Percentiles rank a stretch among this genome's conserved stretches.
Conservation (phyloP, 176 grass and related monocot genomes). For the Saccharum officinarum region DNA sequence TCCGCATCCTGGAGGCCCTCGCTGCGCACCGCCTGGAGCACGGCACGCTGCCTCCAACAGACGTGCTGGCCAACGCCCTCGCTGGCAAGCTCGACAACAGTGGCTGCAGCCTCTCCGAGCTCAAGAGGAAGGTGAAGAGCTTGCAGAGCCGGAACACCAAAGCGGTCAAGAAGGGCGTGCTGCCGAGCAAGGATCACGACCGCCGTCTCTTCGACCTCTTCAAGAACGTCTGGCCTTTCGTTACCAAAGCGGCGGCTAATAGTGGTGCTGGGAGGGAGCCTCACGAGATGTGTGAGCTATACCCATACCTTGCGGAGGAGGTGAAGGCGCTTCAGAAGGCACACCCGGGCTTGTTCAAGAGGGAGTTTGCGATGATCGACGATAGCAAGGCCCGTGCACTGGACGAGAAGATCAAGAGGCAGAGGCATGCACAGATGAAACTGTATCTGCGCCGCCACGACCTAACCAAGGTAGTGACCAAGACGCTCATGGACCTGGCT, state of each 20-base stretch:
- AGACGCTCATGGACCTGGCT: conserved; percentile 12
- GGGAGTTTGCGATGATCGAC: conserved; percentile 32
- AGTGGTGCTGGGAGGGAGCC: neutral
- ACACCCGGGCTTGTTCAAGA: conserved; percentile 31
- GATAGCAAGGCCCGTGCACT: conserved; percentile 36
- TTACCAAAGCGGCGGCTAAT: neutral
- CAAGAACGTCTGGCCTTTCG: conserved; percentile 30
- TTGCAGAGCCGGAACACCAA: conserved; percentile 31
- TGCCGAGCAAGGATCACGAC: conserved; percentile 36
- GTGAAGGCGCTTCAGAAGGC: conserved; percentile 18
- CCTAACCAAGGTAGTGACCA: conserved; percentile 43
- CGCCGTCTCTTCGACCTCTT: conserved; percentile 29
- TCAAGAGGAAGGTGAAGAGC: conserved; percentile 21
- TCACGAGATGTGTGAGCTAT: conserved; percentile 12
- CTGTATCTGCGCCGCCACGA: conserved; percentile 12
- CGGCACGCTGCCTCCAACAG: conserved; percentile 6
- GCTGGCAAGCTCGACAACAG: conserved; percentile 32
- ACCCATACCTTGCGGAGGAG: conserved; percentile 43
- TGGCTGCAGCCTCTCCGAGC: neutral
- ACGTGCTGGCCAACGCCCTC: conserved; percentile 21
- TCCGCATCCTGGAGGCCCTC: conserved; percentile 44
- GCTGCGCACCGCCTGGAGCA: conserved; percentile 38
- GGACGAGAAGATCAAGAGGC: conserved; percentile 61
- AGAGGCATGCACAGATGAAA: conserved; percentile 23
- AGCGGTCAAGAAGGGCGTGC: neutral